Evolutionary conservation across 2,329 filamentous ascomycete species (phyloP).

Genomic region (Herpomyces periplanetae): DNA sequence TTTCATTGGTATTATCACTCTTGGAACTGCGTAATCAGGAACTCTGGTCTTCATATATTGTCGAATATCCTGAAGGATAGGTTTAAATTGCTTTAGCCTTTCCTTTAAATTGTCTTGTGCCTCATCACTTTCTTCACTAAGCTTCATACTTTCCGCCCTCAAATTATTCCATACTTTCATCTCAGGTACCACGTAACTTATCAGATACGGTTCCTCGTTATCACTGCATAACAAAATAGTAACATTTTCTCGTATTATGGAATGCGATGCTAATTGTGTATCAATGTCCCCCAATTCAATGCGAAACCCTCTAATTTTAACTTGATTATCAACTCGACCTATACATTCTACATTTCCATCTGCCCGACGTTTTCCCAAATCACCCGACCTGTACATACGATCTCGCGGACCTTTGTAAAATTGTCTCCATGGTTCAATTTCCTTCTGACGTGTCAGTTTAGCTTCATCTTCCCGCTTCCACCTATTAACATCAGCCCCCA

Average conservation of each 20-base stretch:
- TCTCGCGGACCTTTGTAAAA: constrained; percentile 50
- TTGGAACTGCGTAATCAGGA: constrained; percentile 33
- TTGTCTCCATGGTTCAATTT: constrained; percentile 29
- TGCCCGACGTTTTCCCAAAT: constrained; percentile 33
- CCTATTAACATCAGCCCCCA: constrained; percentile 23
- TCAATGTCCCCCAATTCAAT: constrained; percentile 88
- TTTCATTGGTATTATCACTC: constrained; percentile 27
- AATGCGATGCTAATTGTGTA: constrained; percentile 30
- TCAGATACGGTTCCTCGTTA: constrained; percentile 45
- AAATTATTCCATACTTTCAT: constrained; percentile 27
- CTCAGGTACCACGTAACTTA: constrained; percentile 67
- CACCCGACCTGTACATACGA: constrained; percentile 50
- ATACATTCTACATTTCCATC: constrained; percentile 34
- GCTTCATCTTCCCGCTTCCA: constrained; percentile 25
- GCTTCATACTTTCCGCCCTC: constrained; percentile 13
- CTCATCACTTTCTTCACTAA: constrained; percentile 16
- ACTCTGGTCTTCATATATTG: constrained; percentile 30
- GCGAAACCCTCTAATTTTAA: constrained; percentile 82
- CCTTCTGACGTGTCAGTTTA: constrained; percentile 10
- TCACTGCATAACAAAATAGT: constrained; percentile 50
- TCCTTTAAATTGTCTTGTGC: too few species aligned
- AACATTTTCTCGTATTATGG: constrained; percentile 39
- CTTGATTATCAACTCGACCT: constrained; percentile 48
- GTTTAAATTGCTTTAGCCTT: constrained; percentile 18
- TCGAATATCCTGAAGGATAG: constrained; percentile 17